Base-by-base conservation (phyloP, 345 rosid species). In the Streptanthus diversifolius region DNA sequence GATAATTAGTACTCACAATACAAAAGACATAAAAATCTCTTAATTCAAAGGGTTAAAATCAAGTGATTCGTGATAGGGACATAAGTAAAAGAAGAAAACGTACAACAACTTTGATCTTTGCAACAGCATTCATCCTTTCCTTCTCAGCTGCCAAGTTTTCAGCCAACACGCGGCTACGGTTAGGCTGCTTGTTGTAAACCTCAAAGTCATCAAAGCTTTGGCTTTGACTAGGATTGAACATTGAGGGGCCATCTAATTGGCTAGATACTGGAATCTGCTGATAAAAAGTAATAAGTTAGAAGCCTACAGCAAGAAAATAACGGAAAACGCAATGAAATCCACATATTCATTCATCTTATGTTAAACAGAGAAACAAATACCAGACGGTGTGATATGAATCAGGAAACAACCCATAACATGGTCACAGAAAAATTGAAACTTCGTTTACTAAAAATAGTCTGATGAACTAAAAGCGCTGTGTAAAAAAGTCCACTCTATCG, bases 51-150 rank as follows among this genome's bases (percentile, higher is more conserved):
- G 11, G 40, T 27, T 9, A 3, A 37, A 58, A 4, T 7, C 12
- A 51, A 74, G 44, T 29, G 59, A 19, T 39, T 22, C 14, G 2
- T 22, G 19, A 13, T 8, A 29, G 9, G 53, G 14, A 36, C 8
- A 17, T 1, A 24, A 64, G 63, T 13, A 17, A 53, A 29, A 48
- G 66, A 47, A 59, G 51, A 77, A 60, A 77, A 64, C 95, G 27
- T 83, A 95, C 99, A 93, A 95, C 97, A 59, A 95, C 99, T 95
- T 95, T 95, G 64, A 95, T 95, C 86, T 95, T 95, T 35, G 99
- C 99, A 58, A 91, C 99, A 67, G 97, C 83, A 76, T 85, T 87
- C 71, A 80, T 73, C 83, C 85, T 90, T 69, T 91, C 95, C 81
- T 87, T 91, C 72, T 95, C 99, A 12, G 76, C 89, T 33, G 90